These are phyloP conservation scores for Serendipita sp. DNA, from an alignment of 768 basidiomycete species.

Conservation along the genomic window DNA sequence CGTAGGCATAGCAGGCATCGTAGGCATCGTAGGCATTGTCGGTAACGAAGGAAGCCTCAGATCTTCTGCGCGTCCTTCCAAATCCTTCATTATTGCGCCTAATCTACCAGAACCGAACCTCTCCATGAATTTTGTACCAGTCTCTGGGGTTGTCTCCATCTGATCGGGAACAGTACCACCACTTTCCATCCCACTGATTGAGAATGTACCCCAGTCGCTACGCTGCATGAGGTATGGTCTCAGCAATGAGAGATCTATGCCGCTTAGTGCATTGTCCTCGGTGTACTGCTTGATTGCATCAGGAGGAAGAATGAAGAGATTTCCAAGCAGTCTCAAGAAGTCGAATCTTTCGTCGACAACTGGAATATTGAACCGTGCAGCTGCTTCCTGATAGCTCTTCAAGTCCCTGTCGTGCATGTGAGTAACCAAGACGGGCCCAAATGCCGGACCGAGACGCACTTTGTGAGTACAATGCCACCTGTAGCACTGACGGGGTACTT, in stretches of 20 bases:
- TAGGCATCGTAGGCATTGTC: neutral
- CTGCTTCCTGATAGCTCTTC: slow-evolving; percentile 86
- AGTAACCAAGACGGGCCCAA: neutral
- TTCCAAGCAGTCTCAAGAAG: slow-evolving; percentile 92
- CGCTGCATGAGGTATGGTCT: slow-evolving; percentile 83
- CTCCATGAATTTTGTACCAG: slow-evolving; percentile 41
- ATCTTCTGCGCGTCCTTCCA: slow-evolving; percentile 33
- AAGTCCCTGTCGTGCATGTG: slow-evolving; percentile 50
- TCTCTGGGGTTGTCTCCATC: slow-evolving; percentile 12
- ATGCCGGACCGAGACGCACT: slow-evolving; percentile 41
- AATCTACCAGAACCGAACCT: slow-evolving; percentile 48
- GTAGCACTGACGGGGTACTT: slow-evolving; percentile 95
- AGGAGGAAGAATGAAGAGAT: slow-evolving; percentile 89
- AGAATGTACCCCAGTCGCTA: slow-evolving; percentile 79
- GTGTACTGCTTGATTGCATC: slow-evolving; percentile 93
- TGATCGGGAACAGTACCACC: slow-evolving; percentile 26
- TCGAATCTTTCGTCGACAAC: slow-evolving; percentile 89
- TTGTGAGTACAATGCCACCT: slow-evolving; percentile 94
- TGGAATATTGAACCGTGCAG: slow-evolving; percentile 66
- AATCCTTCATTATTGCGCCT: slow-evolving; percentile 76
- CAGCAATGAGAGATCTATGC: slow-evolving; percentile 74
- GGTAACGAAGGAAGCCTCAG: neutral
- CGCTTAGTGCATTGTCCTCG: slow-evolving; percentile 80
- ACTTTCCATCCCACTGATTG: slow-evolving; percentile 22
- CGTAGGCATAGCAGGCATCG: neutral